A percentile compares a stretch with the other conserved stretches of the same genome.
Evolutionary conservation across 805 yeast species (phyloP).

Genomic region (Saturnispora kantuleensis): DNA sequence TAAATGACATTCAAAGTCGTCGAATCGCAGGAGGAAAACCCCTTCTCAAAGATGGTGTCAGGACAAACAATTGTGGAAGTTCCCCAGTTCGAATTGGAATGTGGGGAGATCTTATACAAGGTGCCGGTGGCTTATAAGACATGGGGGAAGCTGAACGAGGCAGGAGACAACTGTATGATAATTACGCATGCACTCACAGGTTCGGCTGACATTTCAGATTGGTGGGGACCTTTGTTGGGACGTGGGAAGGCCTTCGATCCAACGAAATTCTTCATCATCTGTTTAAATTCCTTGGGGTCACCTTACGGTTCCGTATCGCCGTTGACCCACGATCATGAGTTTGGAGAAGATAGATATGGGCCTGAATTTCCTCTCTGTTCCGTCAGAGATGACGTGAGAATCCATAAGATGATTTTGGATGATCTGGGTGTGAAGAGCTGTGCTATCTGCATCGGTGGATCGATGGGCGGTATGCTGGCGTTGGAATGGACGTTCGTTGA

Average conservation of each 20-base stretch:
- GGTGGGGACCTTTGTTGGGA: conserved; percentile 98
- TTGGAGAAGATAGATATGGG: conserved; percentile 67
- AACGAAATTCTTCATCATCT: conserved; percentile 70
- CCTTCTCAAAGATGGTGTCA: conserved; percentile 57
- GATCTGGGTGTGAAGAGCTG: conserved; percentile 67
- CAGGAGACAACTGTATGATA: conserved; percentile 69
- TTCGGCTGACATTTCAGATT: conserved; percentile 87
- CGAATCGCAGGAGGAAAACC: conserved; percentile 48
- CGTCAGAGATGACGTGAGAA: conserved; percentile 81
- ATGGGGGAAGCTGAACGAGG: conserved; percentile 78
- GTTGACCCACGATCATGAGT: conserved; percentile 65
- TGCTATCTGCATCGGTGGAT: conserved; percentile 89
- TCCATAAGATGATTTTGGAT: conserved; percentile 72
- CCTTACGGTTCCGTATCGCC: conserved; percentile 97
- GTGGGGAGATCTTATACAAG: conserved; percentile 60
- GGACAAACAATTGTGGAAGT: conserved; percentile 73
- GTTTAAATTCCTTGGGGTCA: conserved; percentile 88
- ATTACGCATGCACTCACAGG: conserved; percentile 96
- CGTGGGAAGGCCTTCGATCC: conserved; percentile 86
- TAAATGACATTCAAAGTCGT: conserved; percentile 29
- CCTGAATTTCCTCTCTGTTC: conserved; percentile 94
- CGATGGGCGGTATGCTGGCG: conserved; percentile 98
- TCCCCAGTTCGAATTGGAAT: conserved; percentile 67
- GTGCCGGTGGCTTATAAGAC: conserved; percentile 94
- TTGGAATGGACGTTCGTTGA: conserved; percentile 68